Conservation (phyloP, 192 early-diverging fungal genomes). For the Coemansia sp. region DNA sequence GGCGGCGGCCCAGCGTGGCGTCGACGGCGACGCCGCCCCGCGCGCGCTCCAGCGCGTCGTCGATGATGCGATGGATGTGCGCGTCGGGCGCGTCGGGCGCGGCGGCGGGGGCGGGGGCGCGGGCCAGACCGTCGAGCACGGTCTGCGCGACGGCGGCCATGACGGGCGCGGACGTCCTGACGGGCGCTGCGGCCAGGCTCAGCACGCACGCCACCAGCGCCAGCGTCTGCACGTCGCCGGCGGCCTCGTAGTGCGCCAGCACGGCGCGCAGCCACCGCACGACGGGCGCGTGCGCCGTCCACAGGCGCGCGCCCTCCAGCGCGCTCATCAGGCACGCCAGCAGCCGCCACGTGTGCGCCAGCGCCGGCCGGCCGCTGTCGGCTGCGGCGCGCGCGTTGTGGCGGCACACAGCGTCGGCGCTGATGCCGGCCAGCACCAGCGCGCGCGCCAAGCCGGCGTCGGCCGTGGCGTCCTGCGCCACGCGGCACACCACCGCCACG, state of each 20-base stretch:
- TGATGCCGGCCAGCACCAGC: constrained; percentile 28
- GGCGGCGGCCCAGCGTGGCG: background rate
- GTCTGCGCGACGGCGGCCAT: background rate
- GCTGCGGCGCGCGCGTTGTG: constrained; percentile 33
- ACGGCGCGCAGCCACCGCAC: constrained; percentile 31
- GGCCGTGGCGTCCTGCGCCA: constrained; percentile 26
- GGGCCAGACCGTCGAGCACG: background rate
- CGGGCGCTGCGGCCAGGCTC: constrained; percentile 4
- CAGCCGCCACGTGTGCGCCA: constrained; percentile 44
- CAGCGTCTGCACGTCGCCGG: constrained; percentile 52
- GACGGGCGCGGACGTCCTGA: background rate
- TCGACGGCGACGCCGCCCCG: background rate
- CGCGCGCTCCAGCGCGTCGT: background rate
- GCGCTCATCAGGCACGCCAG: constrained; percentile 26
- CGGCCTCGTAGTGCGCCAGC: constrained; percentile 28
- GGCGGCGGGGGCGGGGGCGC: too few species aligned
- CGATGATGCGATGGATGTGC: background rate
- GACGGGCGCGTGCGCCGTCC: constrained; percentile 30
- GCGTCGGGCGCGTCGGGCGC: too few species aligned
- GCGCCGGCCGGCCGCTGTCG: constrained; percentile 4
- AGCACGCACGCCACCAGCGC: constrained; percentile 48
- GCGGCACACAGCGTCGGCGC: constrained; percentile 28
- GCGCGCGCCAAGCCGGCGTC: constrained; percentile 24
- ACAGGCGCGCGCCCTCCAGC: constrained; percentile 1
- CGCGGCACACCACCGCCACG: constrained; percentile 18